Percentiles rank a stretch among this genome's conserved stretches.
phyloP scores from a whole-genome alignment of 2,329 filamentous ascomycete species.

The Colletotrichum sp. region DNA sequence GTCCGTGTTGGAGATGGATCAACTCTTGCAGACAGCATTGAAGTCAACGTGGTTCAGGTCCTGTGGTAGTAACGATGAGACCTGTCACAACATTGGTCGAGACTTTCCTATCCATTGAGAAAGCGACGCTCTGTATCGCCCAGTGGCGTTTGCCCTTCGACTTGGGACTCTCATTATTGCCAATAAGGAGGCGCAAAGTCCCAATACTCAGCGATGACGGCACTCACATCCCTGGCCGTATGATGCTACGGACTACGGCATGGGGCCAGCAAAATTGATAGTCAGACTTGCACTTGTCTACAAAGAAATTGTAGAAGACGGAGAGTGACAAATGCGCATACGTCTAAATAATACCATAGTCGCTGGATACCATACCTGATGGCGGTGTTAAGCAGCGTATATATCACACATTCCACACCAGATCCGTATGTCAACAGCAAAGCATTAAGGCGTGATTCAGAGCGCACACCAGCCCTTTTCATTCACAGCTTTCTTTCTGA shows the following conservation, averaged over 20 bases:
- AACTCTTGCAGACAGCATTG: background rate
- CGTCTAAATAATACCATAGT: background rate
- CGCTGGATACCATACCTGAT: too few relatives aligned
- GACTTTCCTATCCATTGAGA: background rate
- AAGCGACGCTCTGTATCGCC: background rate
- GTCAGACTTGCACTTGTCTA: background rate
- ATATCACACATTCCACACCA: too few relatives aligned
- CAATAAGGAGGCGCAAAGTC: background rate
- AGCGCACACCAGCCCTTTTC: background rate
- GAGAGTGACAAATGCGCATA: background rate
- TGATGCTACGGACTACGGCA: background rate
- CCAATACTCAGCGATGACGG: background rate
- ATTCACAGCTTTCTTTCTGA: background rate
- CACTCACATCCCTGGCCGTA: rapidly evolving
- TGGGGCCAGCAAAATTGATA: background rate
- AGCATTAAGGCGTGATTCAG: background rate
- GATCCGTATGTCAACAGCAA: background rate
- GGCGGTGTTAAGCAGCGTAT: too few relatives aligned
- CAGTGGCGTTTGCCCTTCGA: background rate
- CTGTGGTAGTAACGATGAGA: background rate
- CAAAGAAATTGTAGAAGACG: rapidly evolving
- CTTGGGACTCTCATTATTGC: background rate
- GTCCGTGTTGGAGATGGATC: background rate
- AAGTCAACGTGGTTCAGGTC: background rate
- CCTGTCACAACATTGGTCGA: background rate